A percentile compares a stretch with the other conserved stretches of the same genome.
phyloP scores from a whole-genome alignment of 306 rosid species.

The Pyrus bretschneideri region DNA sequence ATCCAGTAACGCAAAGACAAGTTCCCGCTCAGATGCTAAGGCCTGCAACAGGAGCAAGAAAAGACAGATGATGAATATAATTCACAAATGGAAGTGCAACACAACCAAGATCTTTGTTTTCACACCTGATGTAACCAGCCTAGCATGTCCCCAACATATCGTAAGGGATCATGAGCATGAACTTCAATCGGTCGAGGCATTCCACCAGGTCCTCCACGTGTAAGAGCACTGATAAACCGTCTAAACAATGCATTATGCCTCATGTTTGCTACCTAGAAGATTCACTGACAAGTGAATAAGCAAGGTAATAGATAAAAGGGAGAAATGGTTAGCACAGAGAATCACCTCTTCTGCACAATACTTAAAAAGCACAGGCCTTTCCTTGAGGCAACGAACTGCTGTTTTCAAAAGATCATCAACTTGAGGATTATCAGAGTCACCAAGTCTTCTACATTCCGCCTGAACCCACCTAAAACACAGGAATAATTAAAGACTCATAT shows the following conservation, averaged over 20 bases:
- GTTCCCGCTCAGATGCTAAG: constrained; percentile 97
- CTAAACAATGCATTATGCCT: constrained; percentile 94
- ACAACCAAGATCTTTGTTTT: constrained; percentile 18
- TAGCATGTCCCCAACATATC: constrained; percentile 94
- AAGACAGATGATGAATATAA: constrained; percentile 1
- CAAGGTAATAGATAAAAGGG: background rate
- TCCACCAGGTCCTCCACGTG: constrained; percentile 98
- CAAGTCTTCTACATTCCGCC: constrained; percentile 83
- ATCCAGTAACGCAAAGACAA: constrained; percentile 64
- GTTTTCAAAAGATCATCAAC: constrained; percentile 78
- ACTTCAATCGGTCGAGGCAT: constrained; percentile 99
- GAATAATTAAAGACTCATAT: constrained; percentile 1
- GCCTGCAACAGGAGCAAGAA: constrained; percentile 49
- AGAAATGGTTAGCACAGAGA: background rate
- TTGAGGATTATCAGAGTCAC: constrained; percentile 90
- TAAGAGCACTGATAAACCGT: constrained; percentile 94
- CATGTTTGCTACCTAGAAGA: constrained; percentile 86
- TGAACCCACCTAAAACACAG: constrained; percentile 85
- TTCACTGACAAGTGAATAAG: constrained; percentile 3
- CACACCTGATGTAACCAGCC: constrained; percentile 95
- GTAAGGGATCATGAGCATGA: constrained; percentile 95
- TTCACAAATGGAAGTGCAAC: background rate
- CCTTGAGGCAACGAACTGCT: constrained; percentile 89
- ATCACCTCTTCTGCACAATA: constrained; percentile 98
- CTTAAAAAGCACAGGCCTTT: constrained; percentile 90